These are phyloP conservation scores for Rhizoclosmatium globosum DNA, from an alignment of 192 early-diverging fungal genomes.

Conservation along the genomic window DNA sequence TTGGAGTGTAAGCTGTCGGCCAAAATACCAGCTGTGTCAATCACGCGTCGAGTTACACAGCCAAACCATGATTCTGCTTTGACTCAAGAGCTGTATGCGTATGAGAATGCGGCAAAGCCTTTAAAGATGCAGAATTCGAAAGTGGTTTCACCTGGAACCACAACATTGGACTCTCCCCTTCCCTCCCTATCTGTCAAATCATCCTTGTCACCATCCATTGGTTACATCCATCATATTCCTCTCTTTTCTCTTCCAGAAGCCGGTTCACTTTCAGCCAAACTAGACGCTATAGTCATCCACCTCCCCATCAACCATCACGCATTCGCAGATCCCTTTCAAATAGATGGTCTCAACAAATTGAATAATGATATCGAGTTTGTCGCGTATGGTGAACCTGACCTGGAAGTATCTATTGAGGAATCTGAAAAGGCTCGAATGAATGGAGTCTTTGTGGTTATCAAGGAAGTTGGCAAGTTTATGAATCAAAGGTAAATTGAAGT, in stretches of 20 bases:
- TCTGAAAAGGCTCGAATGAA: not conserved
- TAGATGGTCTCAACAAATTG: slow-evolving; percentile 8
- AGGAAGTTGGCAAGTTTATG: not conserved
- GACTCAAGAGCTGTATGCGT: too few species aligned
- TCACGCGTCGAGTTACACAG: too few species aligned
- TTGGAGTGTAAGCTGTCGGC: too few species aligned
- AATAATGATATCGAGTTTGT: not conserved
- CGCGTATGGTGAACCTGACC: slow-evolving; percentile 16
- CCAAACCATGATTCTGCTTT: too few species aligned
- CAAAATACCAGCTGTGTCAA: too few species aligned
- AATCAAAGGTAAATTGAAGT: not conserved
- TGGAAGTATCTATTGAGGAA: not conserved
- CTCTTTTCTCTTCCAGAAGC: not conserved
- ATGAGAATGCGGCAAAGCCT: too few species aligned
- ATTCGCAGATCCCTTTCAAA: slow-evolving; percentile 28
- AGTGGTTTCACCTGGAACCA: too few species aligned
- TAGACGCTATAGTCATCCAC: slow-evolving; percentile 2
- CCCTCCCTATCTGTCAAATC: not conserved
- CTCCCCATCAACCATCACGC: slow-evolving; percentile 24
- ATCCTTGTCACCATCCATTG: not conserved
- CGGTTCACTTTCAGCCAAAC: not conserved
- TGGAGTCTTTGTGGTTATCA: slow-evolving; percentile 26
- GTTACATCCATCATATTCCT: not conserved
- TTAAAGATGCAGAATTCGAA: too few species aligned
- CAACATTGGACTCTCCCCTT: too few species aligned